Base-by-base conservation (phyloP, 257 asterid species). In the Nicotiana tabacum region DNA sequence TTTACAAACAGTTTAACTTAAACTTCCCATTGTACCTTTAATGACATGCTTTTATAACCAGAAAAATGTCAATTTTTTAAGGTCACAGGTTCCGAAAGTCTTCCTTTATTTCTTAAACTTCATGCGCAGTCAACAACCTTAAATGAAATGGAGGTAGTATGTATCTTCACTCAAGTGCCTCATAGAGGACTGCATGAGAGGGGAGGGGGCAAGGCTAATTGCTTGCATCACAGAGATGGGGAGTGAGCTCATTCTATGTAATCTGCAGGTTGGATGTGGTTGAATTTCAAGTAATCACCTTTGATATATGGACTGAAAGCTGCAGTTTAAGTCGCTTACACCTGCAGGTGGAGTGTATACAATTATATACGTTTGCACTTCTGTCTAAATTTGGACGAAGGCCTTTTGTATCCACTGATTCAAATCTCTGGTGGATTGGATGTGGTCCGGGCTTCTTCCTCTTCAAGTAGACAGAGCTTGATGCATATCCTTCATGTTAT, bases 211-310 rank as follows among this genome's bases (percentile, higher is more conserved):
- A 51, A 7, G 43, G 65, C 9, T 76, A 51, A 48, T 27, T 51
- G 5, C 79, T n/a, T 39, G 33, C 29, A 51, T 76, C 64, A 7
- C 2, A 13, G 46, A 51, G 29, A 76, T 51, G 46, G 65, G 64
- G 46, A 76, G 33, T 61, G 80, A 51, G 15, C 80, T 17, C 51
- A 76, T 51, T 76, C 37, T 76, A 51, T 76, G 16, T 51, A 51
- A 76, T 76, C 80, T 51, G 16, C 80, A 8, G 62, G 80, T 72
- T 29, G 65, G 16, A 76, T 51, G 80, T 51, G 80, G 46, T 76
- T 76, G 18, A 46, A 51, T 27, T 76, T 76, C 46, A 51, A 74
- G 62, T 27, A 74, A 74, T 43, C 16, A 15, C 24, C 7, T 27
- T 6, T 74, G 43, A 48, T 76, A 76, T 51, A 29, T 76, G 30